Evolutionary conservation across 129 eudicot species (phyloP).

Genomic region (Heracleum sosnowskyi): DNA sequence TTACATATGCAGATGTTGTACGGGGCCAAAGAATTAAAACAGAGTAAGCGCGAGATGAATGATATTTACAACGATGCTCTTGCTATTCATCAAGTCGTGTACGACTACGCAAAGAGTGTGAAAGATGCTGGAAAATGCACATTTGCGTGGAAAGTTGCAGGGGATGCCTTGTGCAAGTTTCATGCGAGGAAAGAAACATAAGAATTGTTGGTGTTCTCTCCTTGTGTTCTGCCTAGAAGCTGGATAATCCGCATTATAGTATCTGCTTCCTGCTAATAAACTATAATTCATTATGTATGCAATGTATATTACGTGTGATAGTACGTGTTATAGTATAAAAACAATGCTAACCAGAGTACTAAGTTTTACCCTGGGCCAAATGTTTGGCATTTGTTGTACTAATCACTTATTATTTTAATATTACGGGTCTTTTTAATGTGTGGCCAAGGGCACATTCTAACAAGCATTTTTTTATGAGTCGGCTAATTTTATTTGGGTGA

Average conservation of each 20-base stretch:
- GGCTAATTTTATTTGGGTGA: no score
- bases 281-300: no score
- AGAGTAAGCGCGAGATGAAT: slow-evolving; percentile 25
- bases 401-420: no score
- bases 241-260: not conserved
- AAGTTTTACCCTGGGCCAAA: no score
- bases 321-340: no score
- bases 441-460: no score
- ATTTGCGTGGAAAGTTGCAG: slow-evolving; percentile 78
- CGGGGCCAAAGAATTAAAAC: slow-evolving; percentile 38
- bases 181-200: slow-evolving; percentile 10
- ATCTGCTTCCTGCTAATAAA: not conserved
- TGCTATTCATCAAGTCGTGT: slow-evolving; percentile 46
- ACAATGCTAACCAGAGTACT: no score
- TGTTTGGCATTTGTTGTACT: no score
- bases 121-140: slow-evolving; percentile 36
- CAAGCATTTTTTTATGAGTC: no score
- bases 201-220: slow-evolving; percentile 5
- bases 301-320: no score
- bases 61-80: slow-evolving; percentile 51
- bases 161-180: slow-evolving; percentile 46
- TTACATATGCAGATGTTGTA: slow-evolving; percentile 35
- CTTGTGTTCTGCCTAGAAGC: slow-evolving; percentile 18
- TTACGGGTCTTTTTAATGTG: no score
- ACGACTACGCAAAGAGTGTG: slow-evolving; percentile 30